Base-by-base conservation (phyloP, 2,329 filamentous ascomycete species). In the Fusarium sp. region DNA sequence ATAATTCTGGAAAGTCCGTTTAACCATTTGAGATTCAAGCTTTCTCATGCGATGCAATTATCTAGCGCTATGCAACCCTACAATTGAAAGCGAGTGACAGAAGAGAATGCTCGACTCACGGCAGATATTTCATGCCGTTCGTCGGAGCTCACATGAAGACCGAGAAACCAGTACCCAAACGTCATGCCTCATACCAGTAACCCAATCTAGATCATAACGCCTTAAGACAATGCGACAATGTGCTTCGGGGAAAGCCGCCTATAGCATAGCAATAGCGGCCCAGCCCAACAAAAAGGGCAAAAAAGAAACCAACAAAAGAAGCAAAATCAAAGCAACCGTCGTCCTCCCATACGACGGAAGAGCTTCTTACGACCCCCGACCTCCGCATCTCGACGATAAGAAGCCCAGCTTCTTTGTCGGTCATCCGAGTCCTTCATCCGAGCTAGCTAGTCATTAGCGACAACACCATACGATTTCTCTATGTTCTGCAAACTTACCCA, bases 391-490 rank as follows among this genome's bases (percentile, higher is more conserved):
- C 78, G 77, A 40, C 84, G 81, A 69, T 82, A 80, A 49, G 78
- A 77, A 51, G 77, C 80, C 84, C 81, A 86, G 76, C 78, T 83
- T 63, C 80, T 81, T 67, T 86, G 82, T n/a, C 85, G 84, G 55
- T 84, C 82, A 34, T 87, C 85, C 69, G 80, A 81, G 63, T 83
- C 81, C 63, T 78, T 83, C 80, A 86, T 85, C 65, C 87, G 85
- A 25, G 80, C 86, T 88, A 46, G 20, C 43, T 4, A 7, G n/a
- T 14, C 34, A 61, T 76, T 64, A 72, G 68, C 43, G 46, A 34
- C 30, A 37, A 12, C 34, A 59, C 9, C 27, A 37, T 10, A 25
- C n/a, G 13, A 18, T n/a, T 34, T 16, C 60, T 67, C 25, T 37
- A 18, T 13, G 20, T 23, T 43, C 42, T 45, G 18, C 18, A 13